These are phyloP conservation scores for Inga laurina DNA, from an alignment of 306 rosid genomes.

Conservation along the genomic window DNA sequence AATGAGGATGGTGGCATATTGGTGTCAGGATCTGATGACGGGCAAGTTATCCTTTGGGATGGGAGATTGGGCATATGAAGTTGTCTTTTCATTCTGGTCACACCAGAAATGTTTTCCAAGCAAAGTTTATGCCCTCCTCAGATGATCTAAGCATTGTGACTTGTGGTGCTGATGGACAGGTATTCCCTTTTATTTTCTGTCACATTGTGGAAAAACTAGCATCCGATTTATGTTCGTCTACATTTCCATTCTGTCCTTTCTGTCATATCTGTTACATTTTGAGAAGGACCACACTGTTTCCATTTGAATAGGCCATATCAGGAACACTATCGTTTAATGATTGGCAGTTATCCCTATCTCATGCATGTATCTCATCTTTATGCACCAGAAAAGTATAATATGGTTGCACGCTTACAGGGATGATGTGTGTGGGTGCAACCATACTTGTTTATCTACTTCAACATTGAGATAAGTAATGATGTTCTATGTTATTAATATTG, in stretches of 20 bases:
- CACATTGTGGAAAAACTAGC: neutral
- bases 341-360: neutral
- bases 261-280: neutral
- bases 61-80: conserved; percentile 63
- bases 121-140: conserved; percentile 74
- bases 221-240: neutral
- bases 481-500: neutral
- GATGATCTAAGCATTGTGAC: conserved; percentile 77
- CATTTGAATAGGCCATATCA: neutral
- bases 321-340: neutral
- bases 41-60: conserved; percentile 81
- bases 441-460: neutral
- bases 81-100: conserved; percentile 73
- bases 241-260: neutral
- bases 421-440: neutral
- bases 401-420: neutral
- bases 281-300: neutral
- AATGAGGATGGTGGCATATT: conserved; percentile 73
- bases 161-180: conserved; percentile 97
- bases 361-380: neutral
- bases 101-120: conserved; percentile 74
- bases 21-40: conserved; percentile 87
- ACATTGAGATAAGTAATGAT: neutral
- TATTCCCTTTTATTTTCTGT: conserved; percentile 13
- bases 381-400: neutral